Conservation (phyloP, 2,329 filamentous ascomycete genomes). For the Fusarium temperatum region DNA sequence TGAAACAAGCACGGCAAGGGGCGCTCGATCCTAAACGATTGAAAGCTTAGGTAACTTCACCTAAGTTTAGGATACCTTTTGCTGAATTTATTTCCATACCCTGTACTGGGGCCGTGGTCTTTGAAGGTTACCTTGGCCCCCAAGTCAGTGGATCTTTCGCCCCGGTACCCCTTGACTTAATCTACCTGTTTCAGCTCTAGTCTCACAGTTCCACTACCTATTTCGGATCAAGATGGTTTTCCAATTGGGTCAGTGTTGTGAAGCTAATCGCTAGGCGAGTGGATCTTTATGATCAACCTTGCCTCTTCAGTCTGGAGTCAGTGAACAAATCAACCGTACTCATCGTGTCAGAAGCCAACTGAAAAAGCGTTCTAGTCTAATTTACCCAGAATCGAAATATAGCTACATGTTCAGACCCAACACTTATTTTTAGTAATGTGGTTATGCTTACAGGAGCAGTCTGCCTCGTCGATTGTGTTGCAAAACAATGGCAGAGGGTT, state of each 20-base stretch:
- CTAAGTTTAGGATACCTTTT: not conserved
- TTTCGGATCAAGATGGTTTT: not conserved
- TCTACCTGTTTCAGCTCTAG: not conserved
- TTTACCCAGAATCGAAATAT: rapidly evolving
- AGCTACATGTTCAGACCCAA: rapidly evolving
- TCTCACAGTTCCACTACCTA: not conserved
- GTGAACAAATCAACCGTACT: rapidly evolving
- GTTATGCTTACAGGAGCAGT: rapidly evolving
- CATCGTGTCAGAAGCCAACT: too few species aligned
- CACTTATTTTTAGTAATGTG: rapidly evolving
- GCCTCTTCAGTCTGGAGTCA: not conserved
- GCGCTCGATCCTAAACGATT: not conserved
- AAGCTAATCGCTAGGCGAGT: not conserved
- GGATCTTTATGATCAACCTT: not conserved
- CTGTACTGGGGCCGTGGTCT: too few species aligned
- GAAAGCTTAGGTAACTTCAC: rapidly evolving
- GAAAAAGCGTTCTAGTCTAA: too few species aligned
- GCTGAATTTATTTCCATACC: rapidly evolving
- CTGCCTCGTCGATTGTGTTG: rapidly evolving
- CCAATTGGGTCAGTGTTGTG: not conserved
- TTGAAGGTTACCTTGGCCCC: not conserved
- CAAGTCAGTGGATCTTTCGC: not conserved
- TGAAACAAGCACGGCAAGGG: too few species aligned
- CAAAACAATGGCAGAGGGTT: rapidly evolving
- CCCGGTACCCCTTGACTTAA: not conserved